A percentile compares a stretch with the other conserved stretches of the same genome.
These are phyloP conservation scores for Corinectria fuckeliana DNA, from an alignment of 2,329 filamentous ascomycete species.

Conservation along the genomic window DNA sequence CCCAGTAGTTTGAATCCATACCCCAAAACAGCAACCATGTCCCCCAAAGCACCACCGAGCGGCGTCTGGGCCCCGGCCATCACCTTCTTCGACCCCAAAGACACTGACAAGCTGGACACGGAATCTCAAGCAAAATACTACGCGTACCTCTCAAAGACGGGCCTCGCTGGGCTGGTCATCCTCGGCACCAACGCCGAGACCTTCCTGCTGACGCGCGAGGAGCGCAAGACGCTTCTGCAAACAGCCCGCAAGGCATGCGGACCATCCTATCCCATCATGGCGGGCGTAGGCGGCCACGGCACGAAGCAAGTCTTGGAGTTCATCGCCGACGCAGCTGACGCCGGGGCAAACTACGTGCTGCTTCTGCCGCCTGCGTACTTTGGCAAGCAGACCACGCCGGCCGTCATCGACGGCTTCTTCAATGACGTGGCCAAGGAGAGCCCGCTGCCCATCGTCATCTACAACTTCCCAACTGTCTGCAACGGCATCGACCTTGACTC, in stretches of 20 bases:
- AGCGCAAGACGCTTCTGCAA: slow-evolving; percentile 61
- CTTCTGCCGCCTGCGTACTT: slow-evolving; percentile 71
- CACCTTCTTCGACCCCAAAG: slow-evolving; percentile 58
- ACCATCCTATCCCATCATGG: slow-evolving; percentile 86
- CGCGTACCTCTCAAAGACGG: slow-evolving; percentile 55
- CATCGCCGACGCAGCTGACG: slow-evolving; percentile 63
- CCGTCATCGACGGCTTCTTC: slow-evolving; percentile 67
- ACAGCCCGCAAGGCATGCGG: slow-evolving; percentile 77
- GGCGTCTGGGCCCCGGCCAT: slow-evolving; percentile 60
- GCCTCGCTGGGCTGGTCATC: slow-evolving; percentile 59
- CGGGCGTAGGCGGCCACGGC: slow-evolving; percentile 68
- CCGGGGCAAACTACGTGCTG: slow-evolving; percentile 66
- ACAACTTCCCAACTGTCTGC: slow-evolving; percentile 73
- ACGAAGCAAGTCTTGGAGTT: slow-evolving; percentile 68
- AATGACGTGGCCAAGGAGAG: slow-evolving; percentile 58
- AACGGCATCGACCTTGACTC: slow-evolving; percentile 73
- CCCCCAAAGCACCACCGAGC: slow-evolving; percentile 32
- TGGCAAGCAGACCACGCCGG: slow-evolving; percentile 64
- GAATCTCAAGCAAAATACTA: slow-evolving; percentile 57
- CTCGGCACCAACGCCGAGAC: slow-evolving; percentile 64
- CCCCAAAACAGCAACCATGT: slow-evolving; percentile 18
- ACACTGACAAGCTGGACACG: slow-evolving; percentile 56
- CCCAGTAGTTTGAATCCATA: not conserved
- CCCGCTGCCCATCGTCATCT: slow-evolving; percentile 65
- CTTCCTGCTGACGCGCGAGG: slow-evolving; percentile 63